These are phyloP conservation scores for Talaromyces stipitatus DNA, from an alignment of 495 filamentous ascomycete species.

Conservation along the genomic window DNA sequence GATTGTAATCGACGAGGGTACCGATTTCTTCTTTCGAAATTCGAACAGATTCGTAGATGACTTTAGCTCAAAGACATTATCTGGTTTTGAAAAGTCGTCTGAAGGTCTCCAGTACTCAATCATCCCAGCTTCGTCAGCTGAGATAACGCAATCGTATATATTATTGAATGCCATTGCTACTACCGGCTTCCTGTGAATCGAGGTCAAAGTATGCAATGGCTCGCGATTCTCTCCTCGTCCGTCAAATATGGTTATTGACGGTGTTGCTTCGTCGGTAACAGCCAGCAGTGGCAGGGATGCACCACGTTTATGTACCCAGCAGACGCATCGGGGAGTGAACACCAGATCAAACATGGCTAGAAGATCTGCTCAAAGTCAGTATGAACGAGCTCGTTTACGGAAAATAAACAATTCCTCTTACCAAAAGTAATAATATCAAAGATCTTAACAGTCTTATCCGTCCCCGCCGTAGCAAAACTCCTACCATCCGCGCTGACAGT, in stretches of 20 bases:
- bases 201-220: conserved; percentile 65
- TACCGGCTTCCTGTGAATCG: conserved; percentile 71
- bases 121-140: conserved; percentile 87
- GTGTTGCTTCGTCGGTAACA: conserved; percentile 72
- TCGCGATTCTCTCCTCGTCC: conserved; percentile 71
- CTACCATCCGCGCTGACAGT: conserved; percentile 82
- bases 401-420: conserved; percentile 20
- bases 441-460: conserved; percentile 84
- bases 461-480: conserved; percentile 85
- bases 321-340: conserved; percentile 68
- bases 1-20: conserved; percentile 75
- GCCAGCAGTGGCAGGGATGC: conserved; percentile 81
- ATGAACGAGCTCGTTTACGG: not conserved
- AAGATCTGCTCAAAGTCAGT: conserved; percentile 49
- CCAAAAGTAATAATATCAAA: conserved; percentile 94
- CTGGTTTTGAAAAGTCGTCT: conserved; percentile 79
- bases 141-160: conserved; percentile 80
- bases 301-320: conserved; percentile 88
- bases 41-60: conserved; percentile 90
- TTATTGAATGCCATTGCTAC: conserved; percentile 84
- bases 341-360: conserved; percentile 72
- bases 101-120: conserved; percentile 88
- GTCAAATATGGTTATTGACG: conserved; percentile 74
- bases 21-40: conserved; percentile 90
- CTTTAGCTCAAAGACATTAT: conserved; percentile 86